Conservation (phyloP, 192 early-diverging fungal species). For the Coemansia sp. region DNA sequence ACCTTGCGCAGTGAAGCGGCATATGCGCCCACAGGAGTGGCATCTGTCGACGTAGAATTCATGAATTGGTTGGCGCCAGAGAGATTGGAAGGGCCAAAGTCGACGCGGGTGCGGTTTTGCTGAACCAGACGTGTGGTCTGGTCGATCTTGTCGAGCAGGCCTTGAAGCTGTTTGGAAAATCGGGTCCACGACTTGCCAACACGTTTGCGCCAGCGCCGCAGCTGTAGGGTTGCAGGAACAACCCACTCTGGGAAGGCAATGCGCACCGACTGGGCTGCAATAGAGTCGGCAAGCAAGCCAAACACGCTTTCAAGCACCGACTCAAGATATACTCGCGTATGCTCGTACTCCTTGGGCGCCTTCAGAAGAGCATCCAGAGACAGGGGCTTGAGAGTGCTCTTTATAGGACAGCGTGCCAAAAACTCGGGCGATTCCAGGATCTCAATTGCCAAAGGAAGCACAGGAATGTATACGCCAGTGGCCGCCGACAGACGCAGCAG, state of each 20-base stretch:
- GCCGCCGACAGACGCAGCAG: conserved; percentile 69
- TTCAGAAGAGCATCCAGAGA: conserved; percentile 77
- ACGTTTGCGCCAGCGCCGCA: conserved; percentile 84
- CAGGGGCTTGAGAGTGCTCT: conserved; percentile 81
- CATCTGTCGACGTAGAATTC: conserved; percentile 33
- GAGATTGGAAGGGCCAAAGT: conserved; percentile 61
- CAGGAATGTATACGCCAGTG: conserved; percentile 73
- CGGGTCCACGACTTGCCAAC: conserved; percentile 64
- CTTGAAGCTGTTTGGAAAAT: conserved; percentile 77
- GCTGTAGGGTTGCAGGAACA: conserved; percentile 79
- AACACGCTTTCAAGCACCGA: conserved; percentile 80
- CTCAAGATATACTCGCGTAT: conserved; percentile 77
- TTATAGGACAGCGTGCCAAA: conserved; percentile 65
- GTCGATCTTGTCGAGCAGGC: conserved; percentile 84
- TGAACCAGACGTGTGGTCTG: conserved; percentile 76
- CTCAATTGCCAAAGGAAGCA: conserved; percentile 82
- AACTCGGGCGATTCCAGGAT: conserved; percentile 74
- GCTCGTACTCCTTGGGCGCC: conserved; percentile 78
- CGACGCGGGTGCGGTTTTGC: conserved; percentile 61
- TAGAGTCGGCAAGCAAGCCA: conserved; percentile 70
- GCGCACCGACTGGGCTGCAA: conserved; percentile 66
- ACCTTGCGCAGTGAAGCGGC: conserved; percentile 54
- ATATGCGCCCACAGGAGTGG: conserved; percentile 53
- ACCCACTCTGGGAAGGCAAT: conserved; percentile 95
- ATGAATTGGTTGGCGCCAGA: conserved; percentile 53